Base-by-base conservation (phyloP, 75 land plant genomes). In the Picea glauca region DNA sequence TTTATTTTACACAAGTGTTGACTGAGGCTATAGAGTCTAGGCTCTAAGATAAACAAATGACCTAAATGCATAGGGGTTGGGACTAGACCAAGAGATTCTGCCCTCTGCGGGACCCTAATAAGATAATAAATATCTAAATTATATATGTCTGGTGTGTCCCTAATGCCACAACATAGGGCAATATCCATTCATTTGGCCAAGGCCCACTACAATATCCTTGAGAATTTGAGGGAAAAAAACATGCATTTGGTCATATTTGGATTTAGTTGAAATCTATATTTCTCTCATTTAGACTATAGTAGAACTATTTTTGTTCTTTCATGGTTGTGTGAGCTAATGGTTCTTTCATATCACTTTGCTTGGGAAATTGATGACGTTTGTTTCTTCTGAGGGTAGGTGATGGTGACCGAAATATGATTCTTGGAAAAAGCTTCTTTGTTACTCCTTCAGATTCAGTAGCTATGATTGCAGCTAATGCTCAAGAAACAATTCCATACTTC, bases 401-500 rank as follows among this genome's bases (percentile, higher is more conserved):
- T 82, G 99, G 98, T 75, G 99, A 96, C 60, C 89, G 99, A 76
- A 96, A 96, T 78, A 96, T 96, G 99, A 88, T 96, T 77, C 87
- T 96, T 30, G 98, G 99, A 20, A 84, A 75, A 70, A 23, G 83
- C 9, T 96, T 96, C 84, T 96, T 96, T 79, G 87, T 96, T 61
- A 96, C 98, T 66, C 99, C 99, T 14, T 96, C 99, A 62, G 98
- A 96, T 73, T 96, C 99, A 33, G 99, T 96, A 18, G 99, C 99
- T 30, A 83, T 96, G 78, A 94, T 94, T 85, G 99, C 98, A n/a
- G 99, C 98, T n/a, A 94, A 96, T 85, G 97, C 99, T 14, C 88
- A 91, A 75, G 85, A 78, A 62, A 85, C 97, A 23, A 96, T 96
- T 70, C 99, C 99, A 17, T 94, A 96, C 72, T 96, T 96, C 80